phyloP scores from a whole-genome alignment of 2,329 filamentous ascomycete species.

The Fusarium haematococcum region DNA sequence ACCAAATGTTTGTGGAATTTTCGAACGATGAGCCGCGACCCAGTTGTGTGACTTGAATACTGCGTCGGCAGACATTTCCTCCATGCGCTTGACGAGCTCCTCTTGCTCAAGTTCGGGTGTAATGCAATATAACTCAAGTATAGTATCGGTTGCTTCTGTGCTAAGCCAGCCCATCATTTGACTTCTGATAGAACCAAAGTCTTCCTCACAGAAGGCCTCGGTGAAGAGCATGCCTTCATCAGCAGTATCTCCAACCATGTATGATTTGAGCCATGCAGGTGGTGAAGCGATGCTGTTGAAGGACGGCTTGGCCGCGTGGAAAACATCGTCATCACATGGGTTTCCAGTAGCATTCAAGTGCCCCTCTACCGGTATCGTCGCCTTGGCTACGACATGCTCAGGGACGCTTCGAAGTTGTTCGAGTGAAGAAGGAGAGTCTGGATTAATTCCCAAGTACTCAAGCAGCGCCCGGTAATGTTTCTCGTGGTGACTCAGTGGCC shows the following conservation, averaged over 20 bases:
- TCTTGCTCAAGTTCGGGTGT: background rate
- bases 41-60: slow-evolving; percentile 26
- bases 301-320: background rate
- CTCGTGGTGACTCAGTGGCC: slow-evolving; percentile 19
- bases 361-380: slow-evolving; percentile 20
- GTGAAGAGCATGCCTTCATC: slow-evolving; percentile 32
- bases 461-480: slow-evolving; percentile 23
- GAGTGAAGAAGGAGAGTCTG: slow-evolving; percentile 8
- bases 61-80: slow-evolving; percentile 19
- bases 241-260: slow-evolving; percentile 24
- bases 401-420: slow-evolving; percentile 18
- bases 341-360: slow-evolving; percentile 23
- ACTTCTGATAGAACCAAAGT: background rate
- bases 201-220: background rate
- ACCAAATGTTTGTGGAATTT: slow-evolving; percentile 12
- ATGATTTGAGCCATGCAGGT: slow-evolving; percentile 18
- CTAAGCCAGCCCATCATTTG: background rate
- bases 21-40: slow-evolving; percentile 11
- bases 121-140: slow-evolving; percentile 19
- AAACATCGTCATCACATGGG: slow-evolving; percentile 25
- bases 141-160: background rate
- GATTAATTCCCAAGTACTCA: slow-evolving; percentile 17
- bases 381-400: slow-evolving; percentile 8
- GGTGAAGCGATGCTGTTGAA: slow-evolving; percentile 8
- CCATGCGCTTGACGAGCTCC: background rate